Base-by-base conservation (phyloP, 2,329 filamentous ascomycete species). In the Colletotrichum neosansevieriae region DNA sequence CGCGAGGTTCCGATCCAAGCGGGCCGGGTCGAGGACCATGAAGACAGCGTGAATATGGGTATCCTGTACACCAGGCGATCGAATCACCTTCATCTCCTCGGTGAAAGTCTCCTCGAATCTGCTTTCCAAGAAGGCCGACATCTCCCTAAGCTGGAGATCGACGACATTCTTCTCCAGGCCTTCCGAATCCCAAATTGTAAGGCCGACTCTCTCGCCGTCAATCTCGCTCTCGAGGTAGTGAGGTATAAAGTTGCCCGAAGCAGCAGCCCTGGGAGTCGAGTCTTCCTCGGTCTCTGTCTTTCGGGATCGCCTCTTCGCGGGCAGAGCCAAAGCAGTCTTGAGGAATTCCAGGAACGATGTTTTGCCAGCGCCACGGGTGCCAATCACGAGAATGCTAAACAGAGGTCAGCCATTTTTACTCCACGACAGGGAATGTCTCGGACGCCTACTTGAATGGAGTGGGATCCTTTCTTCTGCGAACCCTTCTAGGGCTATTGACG, bases 61-160 rank as follows among this genome's bases (percentile, higher is more conserved):
- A 82, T 99, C 96, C 78, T 94, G 93, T 72, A 93, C 92, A 63
- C 94, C 95, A 29, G 96, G 95, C 60, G 94, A 94, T 75, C 96
- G 92, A 70, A 98, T 86, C 53, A 99, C 94, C 84, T 98, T 98
- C 87, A 97, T 97, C 83, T 99, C 96, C 81, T 99, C 96, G 56
- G 89, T 89, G 78, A 99, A 97, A 0, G 96, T 98, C 76, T 99
- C 96, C 79, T 99, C 95, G 74, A 99, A 99, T 80, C 98, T 98
- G 84, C 92, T 95, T 84, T 99, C 96, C 68, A 99, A 84, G 82
- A 99, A 99, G 9, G 91, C 87, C 38, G 92, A 91, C 84, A 98
- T 94, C 77, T 97, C 94, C 70, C 94, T 90, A 72, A 99, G 85
- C 80, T 99, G 96, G 72, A 98, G 88, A 78, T 98, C 96, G 58